Evolutionary conservation across 1,139 yeast species (phyloP), one percentile per base, ranked within the genome.

Genomic region (Blastobotrys elegans): DNA sequence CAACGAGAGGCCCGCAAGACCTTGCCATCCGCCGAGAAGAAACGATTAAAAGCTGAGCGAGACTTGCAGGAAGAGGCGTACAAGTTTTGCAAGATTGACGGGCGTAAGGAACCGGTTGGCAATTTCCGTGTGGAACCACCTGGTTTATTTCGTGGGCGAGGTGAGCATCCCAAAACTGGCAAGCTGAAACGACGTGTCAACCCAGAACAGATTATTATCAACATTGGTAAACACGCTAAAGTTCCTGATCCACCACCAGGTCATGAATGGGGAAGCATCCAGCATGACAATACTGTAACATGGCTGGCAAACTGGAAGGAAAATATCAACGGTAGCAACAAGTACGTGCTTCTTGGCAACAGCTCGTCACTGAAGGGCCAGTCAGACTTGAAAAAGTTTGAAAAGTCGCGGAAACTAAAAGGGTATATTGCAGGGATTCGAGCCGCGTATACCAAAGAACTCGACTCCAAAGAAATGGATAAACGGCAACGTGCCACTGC

Each of bases 271-370:
- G 96, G 86, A 13, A 96, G 87, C 58, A 75, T 92, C 18, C 77
- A 77, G 56, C 95, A 89, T 64, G 97, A 90, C 63, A 83, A 85
- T 56, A 84, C 92, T 0, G 97, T 90, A 26, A 82, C 94, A 4
- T 92, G 98, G 98, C 73, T 90, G 50, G 97, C 97, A 0, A 89
- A 84, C 84, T 90, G 97, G 97, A 83, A 84, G 63, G 97, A 90
- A 66, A 90, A 90, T 60, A 86, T 90, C 55, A 82, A 88, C 48
- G 88, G 85, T 56, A 76, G 83, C 32, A 78, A 81, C 59, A 90
- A 90, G 65, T 92, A 90, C 64, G 97, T 90, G 46, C 73, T 95
- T 64, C 80, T 90, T 67, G 96, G 96, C 1, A 95, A 94, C 29
- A 87, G 82, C 59, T 89, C 97, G 1, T 85, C 96, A 1, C 71